phyloP scores from a whole-genome alignment of 2,329 filamentous ascomycete genomes.

The Aspergillus pseudoviridinutans region DNA sequence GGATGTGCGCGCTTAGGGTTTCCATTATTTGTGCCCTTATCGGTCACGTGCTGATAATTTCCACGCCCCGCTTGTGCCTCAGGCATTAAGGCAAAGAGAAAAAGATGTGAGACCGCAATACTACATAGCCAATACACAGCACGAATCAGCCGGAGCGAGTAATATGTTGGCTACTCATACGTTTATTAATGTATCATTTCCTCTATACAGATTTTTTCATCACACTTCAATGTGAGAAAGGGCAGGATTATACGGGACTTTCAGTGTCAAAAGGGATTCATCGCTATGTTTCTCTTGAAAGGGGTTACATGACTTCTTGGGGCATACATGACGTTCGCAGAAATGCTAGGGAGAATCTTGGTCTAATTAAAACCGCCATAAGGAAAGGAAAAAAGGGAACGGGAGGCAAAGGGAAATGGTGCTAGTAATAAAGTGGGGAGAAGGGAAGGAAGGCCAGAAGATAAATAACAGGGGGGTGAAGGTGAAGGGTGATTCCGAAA shows the following conservation, averaged over 20 bases:
- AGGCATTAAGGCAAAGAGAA: conserved; percentile 7
- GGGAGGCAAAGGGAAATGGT: conserved; percentile 4
- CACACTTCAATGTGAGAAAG: conserved; percentile 13
- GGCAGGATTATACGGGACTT: conserved; percentile 18
- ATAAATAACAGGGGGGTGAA: conserved; percentile 2
- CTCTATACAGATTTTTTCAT: conserved; percentile 26
- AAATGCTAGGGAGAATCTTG: conserved; percentile 29
- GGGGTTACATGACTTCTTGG: conserved; percentile 40
- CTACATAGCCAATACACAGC: no score
- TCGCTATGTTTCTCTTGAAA: conserved; percentile 30
- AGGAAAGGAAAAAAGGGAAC: conserved; percentile 8
- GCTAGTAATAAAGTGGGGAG: conserved; percentile 13
- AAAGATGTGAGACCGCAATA: not conserved
- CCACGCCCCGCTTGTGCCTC: conserved; percentile 1
- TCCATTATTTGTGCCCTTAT: conserved; percentile 22
- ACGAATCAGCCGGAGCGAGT: not conserved
- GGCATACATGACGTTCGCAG: conserved; percentile 33
- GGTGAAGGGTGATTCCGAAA: not conserved
- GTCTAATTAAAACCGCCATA: conserved; percentile 36
- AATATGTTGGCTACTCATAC: conserved; percentile 4
- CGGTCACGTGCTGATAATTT: conserved; percentile 21
- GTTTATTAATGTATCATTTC: conserved; percentile 14
- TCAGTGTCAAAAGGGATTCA: conserved; percentile 21
- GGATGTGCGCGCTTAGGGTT: conserved; percentile 33
- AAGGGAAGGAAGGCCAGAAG: conserved; percentile 8